Evolutionary conservation across 805 yeast species (phyloP).

Genomic region (Helenozyma baotianmanensis): DNA sequence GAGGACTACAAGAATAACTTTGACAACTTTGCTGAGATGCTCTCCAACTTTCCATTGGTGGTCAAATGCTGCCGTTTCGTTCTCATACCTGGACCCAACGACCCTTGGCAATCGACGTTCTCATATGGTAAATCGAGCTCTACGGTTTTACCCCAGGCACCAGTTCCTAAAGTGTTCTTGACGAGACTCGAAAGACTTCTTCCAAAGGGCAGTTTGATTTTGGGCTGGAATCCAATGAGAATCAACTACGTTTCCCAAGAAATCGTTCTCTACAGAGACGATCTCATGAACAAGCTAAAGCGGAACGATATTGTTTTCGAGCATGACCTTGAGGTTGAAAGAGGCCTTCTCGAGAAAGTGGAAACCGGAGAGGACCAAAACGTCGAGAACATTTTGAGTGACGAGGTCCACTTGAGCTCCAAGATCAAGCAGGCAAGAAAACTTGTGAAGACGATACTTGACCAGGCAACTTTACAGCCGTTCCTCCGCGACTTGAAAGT

Average conservation of each 20-base stretch:
- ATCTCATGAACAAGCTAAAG: slow-evolving; percentile 63
- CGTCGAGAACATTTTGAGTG: slow-evolving; percentile 15
- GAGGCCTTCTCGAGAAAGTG: slow-evolving; percentile 18
- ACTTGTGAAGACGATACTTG: slow-evolving; percentile 73
- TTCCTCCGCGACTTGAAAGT: slow-evolving; percentile 60
- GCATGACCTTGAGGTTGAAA: slow-evolving; percentile 27
- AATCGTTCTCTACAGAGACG: slow-evolving; percentile 68
- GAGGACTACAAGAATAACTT: slow-evolving; percentile 62
- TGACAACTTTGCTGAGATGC: slow-evolving; percentile 64
- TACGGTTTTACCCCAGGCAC: slow-evolving; percentile 53
- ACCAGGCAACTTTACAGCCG: slow-evolving; percentile 87
- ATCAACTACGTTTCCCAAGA: slow-evolving; percentile 82
- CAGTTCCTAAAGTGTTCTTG: slow-evolving; percentile 69
- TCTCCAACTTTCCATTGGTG: slow-evolving; percentile 56
- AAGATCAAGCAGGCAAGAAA: slow-evolving; percentile 59
- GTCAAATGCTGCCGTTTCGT: slow-evolving; percentile 53
- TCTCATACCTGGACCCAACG: slow-evolving; percentile 85
- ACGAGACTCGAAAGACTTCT: slow-evolving; percentile 55
- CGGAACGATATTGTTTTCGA: slow-evolving; percentile 62
- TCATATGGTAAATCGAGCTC: slow-evolving; percentile 49
- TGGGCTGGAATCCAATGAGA: slow-evolving; percentile 72
- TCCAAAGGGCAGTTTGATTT: slow-evolving; percentile 23
- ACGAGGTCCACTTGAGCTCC: slow-evolving; percentile 30
- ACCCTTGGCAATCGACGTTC: slow-evolving; percentile 83
- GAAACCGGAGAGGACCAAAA: slow-evolving; percentile 19